Evolutionary conservation across 2,329 filamentous ascomycete species (phyloP), one percentile per base, ranked within the genome.

Genomic region (Aspergillus sp.): DNA sequence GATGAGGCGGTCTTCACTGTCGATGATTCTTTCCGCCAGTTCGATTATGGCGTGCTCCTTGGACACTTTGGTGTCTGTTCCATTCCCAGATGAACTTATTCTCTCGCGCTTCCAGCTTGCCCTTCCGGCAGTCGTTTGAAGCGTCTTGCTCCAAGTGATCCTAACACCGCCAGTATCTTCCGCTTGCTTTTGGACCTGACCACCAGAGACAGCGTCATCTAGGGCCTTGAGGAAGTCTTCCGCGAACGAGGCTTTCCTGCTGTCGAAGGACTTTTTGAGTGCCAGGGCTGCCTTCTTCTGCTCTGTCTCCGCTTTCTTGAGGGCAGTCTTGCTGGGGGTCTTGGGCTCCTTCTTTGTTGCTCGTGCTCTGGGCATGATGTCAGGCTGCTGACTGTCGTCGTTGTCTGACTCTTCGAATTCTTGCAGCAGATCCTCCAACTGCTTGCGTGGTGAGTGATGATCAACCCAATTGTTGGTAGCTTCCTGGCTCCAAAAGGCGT

Each of bases 21-120:
- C 82, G 49, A 97, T 90, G 37, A 96, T 84, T 63, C 94, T 95
- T 43, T 88, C 82, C 0, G 90, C 88, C 2, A 97, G 79, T 62
- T 97, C 90, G 58, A 97, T 95, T 11, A 76, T 81, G 7, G 88
- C 89, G 56, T 79, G 68, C 62, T 91, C 82, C 40, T 48, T 53
- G 27, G 65, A 11, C 66, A 44, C 68, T 64, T n/a, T 57, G 59
- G 29, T 47, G 55, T 28, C 46, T 54, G 7, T 31, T 36, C 37
- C 19, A 28, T 26, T 37, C 37, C 27, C 27, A 8, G 12, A 11
- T 12, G 26, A 19, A 29, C 39, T 47, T 19, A 19, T 19, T 19
- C 19, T 19, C n/a, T 84, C 82, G 19, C 79, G 75, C 52, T 77
- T 81, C 85, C 85, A 89, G 55, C 80, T 83, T 27, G 86, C 86